Evolutionary conservation across 345 rosid genomes (phyloP).

Genomic region (Aquilaria malaccensis): DNA sequence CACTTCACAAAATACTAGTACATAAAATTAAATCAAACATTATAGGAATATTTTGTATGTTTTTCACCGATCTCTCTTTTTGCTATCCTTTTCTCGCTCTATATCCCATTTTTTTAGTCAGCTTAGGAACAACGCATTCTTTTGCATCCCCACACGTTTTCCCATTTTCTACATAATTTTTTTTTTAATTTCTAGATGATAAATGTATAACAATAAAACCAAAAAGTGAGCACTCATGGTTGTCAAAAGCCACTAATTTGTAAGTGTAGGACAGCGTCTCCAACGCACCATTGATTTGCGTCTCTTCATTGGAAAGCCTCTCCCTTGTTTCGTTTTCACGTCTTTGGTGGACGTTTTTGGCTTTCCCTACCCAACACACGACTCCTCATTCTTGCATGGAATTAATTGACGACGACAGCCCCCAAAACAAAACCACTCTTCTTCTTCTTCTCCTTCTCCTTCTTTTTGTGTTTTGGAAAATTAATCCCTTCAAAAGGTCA

Average conservation of each 20-base stretch:
- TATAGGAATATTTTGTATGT: too few relatives aligned
- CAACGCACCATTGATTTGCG: constrained; percentile 20
- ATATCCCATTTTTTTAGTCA: constrained; percentile 32
- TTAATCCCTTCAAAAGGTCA: too few relatives aligned
- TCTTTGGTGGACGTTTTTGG: too few relatives aligned
- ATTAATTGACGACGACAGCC: too few relatives aligned
- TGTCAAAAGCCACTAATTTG: constrained; percentile 32
- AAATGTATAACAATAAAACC: constrained; percentile 12
- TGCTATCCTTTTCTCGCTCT: constrained; percentile 8
- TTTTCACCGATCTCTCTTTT: constrained; percentile 9
- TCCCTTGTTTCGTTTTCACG: neutral
- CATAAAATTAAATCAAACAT: too few relatives aligned
- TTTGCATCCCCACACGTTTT: constrained; percentile 35
- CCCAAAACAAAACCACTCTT: too few relatives aligned
- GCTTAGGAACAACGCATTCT: constrained; percentile 83
- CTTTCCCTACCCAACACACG: too few relatives aligned
- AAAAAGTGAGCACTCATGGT: constrained; percentile 41
- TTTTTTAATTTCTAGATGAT: neutral
- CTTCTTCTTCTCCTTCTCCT: too few relatives aligned
- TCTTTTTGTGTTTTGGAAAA: too few relatives aligned
- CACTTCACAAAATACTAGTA: neutral
- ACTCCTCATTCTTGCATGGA: too few relatives aligned
- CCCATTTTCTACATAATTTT: neutral
- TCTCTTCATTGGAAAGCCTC: constrained; percentile 33
- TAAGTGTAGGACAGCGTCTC: constrained; percentile 17